Percentiles rank a stretch among this genome's conserved stretches.
Evolutionary conservation across 2,329 filamentous ascomycete genomes (phyloP).

Genomic region (Daldinia eschscholtzii): DNA sequence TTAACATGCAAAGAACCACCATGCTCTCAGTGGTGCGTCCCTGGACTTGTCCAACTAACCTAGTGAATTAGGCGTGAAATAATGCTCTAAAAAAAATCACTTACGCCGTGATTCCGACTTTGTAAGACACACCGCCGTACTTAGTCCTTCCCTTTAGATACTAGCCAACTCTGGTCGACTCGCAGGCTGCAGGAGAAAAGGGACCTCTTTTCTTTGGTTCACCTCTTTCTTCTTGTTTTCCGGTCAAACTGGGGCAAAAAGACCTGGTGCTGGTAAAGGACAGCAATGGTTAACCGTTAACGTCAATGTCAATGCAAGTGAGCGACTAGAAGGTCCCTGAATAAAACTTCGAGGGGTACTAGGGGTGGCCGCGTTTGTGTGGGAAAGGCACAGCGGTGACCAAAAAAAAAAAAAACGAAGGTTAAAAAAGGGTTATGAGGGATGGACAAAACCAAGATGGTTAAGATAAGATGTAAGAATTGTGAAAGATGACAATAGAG

Average conservation of each 20-base stretch:
- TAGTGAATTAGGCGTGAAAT: slow-evolving; percentile 13
- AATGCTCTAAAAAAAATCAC: slow-evolving; percentile 16
- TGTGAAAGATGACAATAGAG: slow-evolving; percentile 42
- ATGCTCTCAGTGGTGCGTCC: slow-evolving; percentile 18
- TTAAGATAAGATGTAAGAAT: slow-evolving; percentile 26
- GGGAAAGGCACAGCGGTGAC: slow-evolving; percentile 26
- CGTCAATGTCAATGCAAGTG: background rate
- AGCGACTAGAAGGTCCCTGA: slow-evolving; percentile 25
- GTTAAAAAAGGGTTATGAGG: slow-evolving; percentile 19
- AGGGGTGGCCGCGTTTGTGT: slow-evolving; percentile 12
- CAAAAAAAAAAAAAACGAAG: slow-evolving; percentile 32
- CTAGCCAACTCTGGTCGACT: slow-evolving; percentile 20
- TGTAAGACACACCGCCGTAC: slow-evolving; percentile 26
- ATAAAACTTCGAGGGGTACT: slow-evolving; percentile 26
- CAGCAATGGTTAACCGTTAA: background rate
- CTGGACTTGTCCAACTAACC: slow-evolving; percentile 11
- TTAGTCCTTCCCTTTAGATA: slow-evolving; percentile 21
- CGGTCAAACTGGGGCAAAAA: slow-evolving; percentile 6
- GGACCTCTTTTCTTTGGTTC: slow-evolving; percentile 21
- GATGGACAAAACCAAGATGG: slow-evolving; percentile 25
- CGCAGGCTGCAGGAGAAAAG: slow-evolving; percentile 20
- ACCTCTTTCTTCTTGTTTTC: slow-evolving; percentile 13
- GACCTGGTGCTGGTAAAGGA: slow-evolving; percentile 3
- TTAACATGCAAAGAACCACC: slow-evolving; percentile 7
- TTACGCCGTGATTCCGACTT: slow-evolving; percentile 33